Evolutionary conservation across 1,284 basidiomycete species (phyloP).

Genomic region (Inonotus hispidus): DNA sequence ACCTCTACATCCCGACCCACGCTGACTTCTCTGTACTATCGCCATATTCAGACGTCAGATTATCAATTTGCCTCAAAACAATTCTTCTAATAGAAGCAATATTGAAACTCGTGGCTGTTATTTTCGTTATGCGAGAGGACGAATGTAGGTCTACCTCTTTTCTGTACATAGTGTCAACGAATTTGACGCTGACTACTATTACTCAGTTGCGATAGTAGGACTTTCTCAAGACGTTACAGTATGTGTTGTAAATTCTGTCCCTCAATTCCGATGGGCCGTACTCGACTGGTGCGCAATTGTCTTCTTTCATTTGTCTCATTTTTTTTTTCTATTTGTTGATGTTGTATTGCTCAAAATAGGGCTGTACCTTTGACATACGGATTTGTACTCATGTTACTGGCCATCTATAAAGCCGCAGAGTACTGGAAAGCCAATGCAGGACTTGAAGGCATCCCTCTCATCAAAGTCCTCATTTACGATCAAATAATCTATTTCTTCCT

Average conservation of each 20-base stretch:
- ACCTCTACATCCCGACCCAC: background rate
- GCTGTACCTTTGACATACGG: constrained; percentile 1
- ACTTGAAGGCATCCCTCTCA: background rate
- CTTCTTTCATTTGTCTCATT: too few species aligned
- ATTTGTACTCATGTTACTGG: background rate
- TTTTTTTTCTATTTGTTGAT: background rate
- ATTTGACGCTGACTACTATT: too few species aligned
- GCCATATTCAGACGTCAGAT: background rate
- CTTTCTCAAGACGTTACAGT: too few species aligned
- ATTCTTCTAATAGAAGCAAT: too few species aligned
- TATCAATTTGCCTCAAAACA: too few species aligned
- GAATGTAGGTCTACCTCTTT: too few species aligned
- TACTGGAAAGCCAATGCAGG: constrained; percentile 1
- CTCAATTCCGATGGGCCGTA: too few species aligned
- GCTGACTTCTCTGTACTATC: background rate
- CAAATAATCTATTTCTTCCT: constrained; percentile 6
- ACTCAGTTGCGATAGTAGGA: too few species aligned
- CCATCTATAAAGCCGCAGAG: constrained; percentile 3
- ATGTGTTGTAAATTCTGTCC: too few species aligned
- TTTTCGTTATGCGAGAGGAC: too few species aligned
- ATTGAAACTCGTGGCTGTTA: too few species aligned
- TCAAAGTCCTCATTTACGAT: constrained; percentile 4
- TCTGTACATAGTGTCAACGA: too few species aligned
- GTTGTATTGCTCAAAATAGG: background rate
- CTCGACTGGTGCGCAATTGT: background rate